A percentile compares a stretch with the other conserved stretches of the same genome.
phyloP scores from a whole-genome alignment of 225 moss, liverwort and hornwort species.

The Lunularia cruciata region DNA sequence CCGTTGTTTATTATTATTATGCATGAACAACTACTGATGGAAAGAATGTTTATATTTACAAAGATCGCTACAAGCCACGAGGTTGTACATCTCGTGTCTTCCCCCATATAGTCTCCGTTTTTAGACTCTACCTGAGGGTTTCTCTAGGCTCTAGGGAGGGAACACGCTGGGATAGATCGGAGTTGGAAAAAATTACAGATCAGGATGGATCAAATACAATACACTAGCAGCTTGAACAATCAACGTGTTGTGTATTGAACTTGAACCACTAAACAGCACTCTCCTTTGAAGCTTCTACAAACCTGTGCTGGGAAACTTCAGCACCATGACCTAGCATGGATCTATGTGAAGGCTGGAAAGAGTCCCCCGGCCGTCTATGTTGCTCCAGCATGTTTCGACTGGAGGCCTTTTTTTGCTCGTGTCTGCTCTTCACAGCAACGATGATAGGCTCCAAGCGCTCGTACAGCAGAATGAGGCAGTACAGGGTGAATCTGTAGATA shows the following conservation, averaged over 20 bases:
- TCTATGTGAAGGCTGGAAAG: slow-evolving; percentile 15
- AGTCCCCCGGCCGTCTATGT: slow-evolving; percentile 15
- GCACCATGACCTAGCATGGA: slow-evolving; percentile 25
- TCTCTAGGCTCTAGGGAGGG: no score
- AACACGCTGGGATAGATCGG: background rate
- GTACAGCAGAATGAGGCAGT: slow-evolving; percentile 14
- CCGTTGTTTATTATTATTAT: background rate
- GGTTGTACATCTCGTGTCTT: background rate
- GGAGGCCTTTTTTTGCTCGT: slow-evolving; percentile 22
- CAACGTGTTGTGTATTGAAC: background rate
- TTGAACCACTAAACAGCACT: background rate
- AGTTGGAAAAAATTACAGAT: background rate
- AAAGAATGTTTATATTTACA: slow-evolving; percentile 3
- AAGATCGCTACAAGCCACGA: background rate
- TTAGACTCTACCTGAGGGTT: background rate
- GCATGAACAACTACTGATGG: background rate
- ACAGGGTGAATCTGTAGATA: slow-evolving; percentile 28
- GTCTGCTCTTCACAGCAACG: slow-evolving; percentile 21
- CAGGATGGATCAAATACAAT: background rate
- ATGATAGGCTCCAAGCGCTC: slow-evolving; percentile 32
- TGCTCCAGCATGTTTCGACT: slow-evolving; percentile 27
- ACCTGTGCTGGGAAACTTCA: background rate
- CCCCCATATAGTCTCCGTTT: background rate
- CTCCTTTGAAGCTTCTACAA: background rate
- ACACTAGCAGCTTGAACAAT: background rate